Conservation (phyloP, 2,329 filamentous ascomycete genomes). For the Aspergillus versicolor region DNA sequence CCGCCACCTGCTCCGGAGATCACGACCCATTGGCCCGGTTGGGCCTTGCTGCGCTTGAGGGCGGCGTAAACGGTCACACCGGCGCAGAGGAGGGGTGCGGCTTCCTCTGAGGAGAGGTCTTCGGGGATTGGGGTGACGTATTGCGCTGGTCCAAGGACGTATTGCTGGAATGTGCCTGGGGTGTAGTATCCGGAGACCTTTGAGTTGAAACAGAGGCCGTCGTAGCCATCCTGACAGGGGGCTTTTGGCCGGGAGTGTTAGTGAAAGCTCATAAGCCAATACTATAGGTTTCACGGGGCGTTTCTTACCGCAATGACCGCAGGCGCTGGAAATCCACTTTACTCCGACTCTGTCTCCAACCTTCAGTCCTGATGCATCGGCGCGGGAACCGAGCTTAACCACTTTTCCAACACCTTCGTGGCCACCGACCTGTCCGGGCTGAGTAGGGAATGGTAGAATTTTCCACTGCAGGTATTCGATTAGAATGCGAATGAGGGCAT, state of each 20-base stretch:
- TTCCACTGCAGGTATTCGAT: conserved; percentile 46
- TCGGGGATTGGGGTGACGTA: conserved; percentile 72
- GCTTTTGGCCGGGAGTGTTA: conserved; percentile 19
- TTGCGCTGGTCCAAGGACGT: conserved; percentile 61
- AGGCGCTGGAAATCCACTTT: conserved; percentile 64
- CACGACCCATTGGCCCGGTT: conserved; percentile 60
- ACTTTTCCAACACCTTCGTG: conserved; percentile 68
- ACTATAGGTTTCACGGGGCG: background rate
- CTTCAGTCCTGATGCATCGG: conserved; percentile 57
- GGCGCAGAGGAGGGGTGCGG: conserved; percentile 67
- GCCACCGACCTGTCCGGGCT: conserved; percentile 63
- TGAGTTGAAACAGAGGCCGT: conserved; percentile 56
- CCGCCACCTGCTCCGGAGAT: conserved; percentile 63
- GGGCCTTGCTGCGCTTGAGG: conserved; percentile 60
- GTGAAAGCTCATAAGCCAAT: background rate
- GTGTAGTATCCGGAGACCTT: conserved; percentile 67
- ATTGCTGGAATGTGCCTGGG: conserved; percentile 73
- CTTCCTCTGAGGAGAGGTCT: conserved; percentile 56
- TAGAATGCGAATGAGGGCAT: background rate
- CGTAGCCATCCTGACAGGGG: conserved; percentile 55
- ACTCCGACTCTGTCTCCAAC: conserved; percentile 69
- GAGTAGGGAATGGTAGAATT: conserved; percentile 59
- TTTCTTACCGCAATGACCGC: conserved; percentile 51
- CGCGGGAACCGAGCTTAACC: conserved; percentile 63
- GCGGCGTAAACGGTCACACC: conserved; percentile 68